Conservation (phyloP, 2,329 filamentous ascomycete genomes). For the Trichoderma hamatum region DNA sequence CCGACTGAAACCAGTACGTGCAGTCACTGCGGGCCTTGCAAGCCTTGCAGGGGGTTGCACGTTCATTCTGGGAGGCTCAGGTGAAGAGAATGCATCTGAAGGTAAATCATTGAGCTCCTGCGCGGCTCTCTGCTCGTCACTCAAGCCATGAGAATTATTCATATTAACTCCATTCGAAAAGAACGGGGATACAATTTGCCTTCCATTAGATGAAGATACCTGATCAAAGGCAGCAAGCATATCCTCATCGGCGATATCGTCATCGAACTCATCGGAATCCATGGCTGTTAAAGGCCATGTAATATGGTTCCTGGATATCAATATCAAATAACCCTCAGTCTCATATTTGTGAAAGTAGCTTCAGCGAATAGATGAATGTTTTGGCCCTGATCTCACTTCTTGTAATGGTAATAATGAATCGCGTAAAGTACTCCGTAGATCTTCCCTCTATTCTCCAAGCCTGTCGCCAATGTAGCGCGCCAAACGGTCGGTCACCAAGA, state of each 20-base stretch:
- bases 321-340: neutral
- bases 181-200: conserved; percentile 18
- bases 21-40: conserved; percentile 21
- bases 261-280: conserved; percentile 66
- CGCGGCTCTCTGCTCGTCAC: conserved; percentile 30
- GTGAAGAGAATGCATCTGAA: conserved; percentile 70
- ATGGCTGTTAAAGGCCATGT: conserved; percentile 38
- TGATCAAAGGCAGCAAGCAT: conserved; percentile 63
- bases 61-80: conserved; percentile 40
- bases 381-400: neutral
- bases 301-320: neutral
- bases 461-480: conserved; percentile 10
- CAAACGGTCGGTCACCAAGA: conserved; percentile 29
- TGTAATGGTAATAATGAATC: neutral
- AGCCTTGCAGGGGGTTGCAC: no score
- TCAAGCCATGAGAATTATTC: neutral
- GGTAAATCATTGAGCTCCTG: conserved; percentile 59
- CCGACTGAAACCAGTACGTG: conserved; percentile 39
- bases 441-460: neutral
- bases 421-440: neutral
- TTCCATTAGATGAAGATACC: conserved; percentile 40
- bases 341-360: neutral
- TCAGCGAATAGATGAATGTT: neutral
- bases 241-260: conserved; percentile 67
- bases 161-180: neutral